Conservation (phyloP, 306 rosid genomes). For the Vigna nakashimae region DNA sequence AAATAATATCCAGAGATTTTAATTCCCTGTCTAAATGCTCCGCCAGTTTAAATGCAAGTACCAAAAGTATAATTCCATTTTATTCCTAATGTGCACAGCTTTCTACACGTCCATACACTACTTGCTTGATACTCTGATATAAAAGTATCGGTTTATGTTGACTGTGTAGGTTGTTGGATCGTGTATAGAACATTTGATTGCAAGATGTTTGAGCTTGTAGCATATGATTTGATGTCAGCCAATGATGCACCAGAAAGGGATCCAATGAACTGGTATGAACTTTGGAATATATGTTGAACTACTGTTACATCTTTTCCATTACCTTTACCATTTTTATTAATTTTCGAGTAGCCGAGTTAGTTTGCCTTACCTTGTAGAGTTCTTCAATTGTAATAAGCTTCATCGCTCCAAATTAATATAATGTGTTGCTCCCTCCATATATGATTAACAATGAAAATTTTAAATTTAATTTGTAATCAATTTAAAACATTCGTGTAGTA, state of each 20-base stretch:
- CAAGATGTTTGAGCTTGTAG: slow-evolving; percentile 73
- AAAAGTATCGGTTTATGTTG: slow-evolving; percentile 32
- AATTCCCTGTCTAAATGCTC: neutral
- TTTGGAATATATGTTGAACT: slow-evolving; percentile 23
- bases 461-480: slow-evolving; percentile 5
- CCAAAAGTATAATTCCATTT: slow-evolving; percentile 26
- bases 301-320: slow-evolving; percentile 1
- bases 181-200: slow-evolving; percentile 59
- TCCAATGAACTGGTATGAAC: slow-evolving; percentile 89
- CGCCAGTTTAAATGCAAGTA: neutral
- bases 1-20: neutral
- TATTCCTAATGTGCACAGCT: neutral
- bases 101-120: slow-evolving; percentile 20
- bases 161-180: slow-evolving; percentile 81
- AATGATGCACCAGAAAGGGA: slow-evolving; percentile 96
- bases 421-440: neutral
- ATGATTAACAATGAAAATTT: neutral
- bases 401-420: slow-evolving; percentile 9
- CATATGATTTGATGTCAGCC: slow-evolving; percentile 95
- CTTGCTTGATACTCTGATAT: slow-evolving; percentile 20
- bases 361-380: neutral
- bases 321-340: neutral
- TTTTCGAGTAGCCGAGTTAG: slow-evolving; percentile 5
- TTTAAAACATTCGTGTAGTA: slow-evolving; percentile 4
- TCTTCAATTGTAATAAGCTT: neutral